phyloP scores from a whole-genome alignment of 1,139 yeast genomes.

The Candida sanyaensis region DNA sequence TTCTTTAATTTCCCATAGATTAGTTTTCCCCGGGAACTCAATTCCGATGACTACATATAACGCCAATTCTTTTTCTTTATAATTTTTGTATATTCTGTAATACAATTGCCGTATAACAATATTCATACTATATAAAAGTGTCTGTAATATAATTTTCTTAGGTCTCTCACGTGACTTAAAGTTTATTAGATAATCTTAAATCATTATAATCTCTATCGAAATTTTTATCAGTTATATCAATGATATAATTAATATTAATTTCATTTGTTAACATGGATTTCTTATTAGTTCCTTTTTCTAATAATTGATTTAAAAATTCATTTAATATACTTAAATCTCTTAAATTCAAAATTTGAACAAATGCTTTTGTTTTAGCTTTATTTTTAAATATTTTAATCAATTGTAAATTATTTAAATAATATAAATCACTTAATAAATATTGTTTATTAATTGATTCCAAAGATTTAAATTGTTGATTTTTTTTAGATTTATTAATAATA shows the following conservation, averaged over 20 bases:
- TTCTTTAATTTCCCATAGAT: too few relatives aligned
- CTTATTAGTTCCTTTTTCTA: slow-evolving; percentile 14
- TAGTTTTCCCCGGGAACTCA: too few relatives aligned
- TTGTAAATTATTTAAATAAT: slow-evolving; percentile 38
- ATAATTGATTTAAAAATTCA: slow-evolving; percentile 28
- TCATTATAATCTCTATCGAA: slow-evolving; percentile 21
- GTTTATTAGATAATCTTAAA: slow-evolving; percentile 4
- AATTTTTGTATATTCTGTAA: too few relatives aligned
- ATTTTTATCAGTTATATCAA: slow-evolving; percentile 41
- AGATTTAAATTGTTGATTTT: slow-evolving; percentile 18
- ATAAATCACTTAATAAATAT: slow-evolving; percentile 43
- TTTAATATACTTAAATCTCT: slow-evolving; percentile 32
- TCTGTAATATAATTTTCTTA: too few relatives aligned
- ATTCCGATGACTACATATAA: too few relatives aligned
- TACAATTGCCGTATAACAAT: too few relatives aligned
- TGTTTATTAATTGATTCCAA: slow-evolving; percentile 46
- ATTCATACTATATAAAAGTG: too few relatives aligned
- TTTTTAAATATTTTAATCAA: slow-evolving; percentile 43
- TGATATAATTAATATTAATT: slow-evolving; percentile 32
- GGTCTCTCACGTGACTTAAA: slow-evolving; percentile 1
- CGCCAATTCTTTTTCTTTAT: too few relatives aligned
- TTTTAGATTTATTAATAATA: slow-evolving; percentile 22
- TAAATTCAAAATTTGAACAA: slow-evolving; percentile 32
- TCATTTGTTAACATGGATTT: slow-evolving; percentile 17
- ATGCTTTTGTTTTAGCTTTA: slow-evolving; percentile 45